Percentiles rank a stretch among this genome's conserved stretches.
Conservation (phyloP, 176 grass and related monocot genomes). For the Musa acuminata region DNA sequence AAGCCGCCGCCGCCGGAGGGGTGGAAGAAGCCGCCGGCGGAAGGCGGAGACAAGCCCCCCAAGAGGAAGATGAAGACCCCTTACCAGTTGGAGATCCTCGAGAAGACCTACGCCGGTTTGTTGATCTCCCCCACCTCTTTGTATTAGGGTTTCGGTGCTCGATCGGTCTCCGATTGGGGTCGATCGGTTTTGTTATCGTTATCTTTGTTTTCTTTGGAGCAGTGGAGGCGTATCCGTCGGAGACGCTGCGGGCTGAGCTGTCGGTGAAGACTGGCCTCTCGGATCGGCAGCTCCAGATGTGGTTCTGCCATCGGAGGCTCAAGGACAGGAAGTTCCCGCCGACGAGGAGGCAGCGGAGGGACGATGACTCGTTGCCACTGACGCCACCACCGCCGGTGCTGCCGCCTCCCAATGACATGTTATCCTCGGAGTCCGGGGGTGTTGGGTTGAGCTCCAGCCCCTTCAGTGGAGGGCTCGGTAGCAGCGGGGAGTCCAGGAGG, state of each 20-base stretch:
- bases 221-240: conserved; percentile 64
- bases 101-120: conserved; percentile 75
- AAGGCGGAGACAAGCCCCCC: conserved; percentile 33
- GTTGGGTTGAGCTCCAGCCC: conserved; percentile 13
- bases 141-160: not conserved
- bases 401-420: conserved; percentile 22
- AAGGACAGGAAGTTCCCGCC: conserved; percentile 63
- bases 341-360: conserved; percentile 30
- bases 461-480: conserved; percentile 2
- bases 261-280: conserved; percentile 53
- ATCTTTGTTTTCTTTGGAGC: conserved; percentile 20
- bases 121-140: not conserved
- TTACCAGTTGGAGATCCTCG: conserved; percentile 87
- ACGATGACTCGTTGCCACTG: conserved; percentile 38
- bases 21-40: conserved; percentile 9
- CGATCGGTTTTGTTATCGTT: not conserved
- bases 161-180: not conserved
- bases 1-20: conserved; percentile 4
- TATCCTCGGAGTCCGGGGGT: conserved; percentile 2
- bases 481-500: conserved; percentile 20
- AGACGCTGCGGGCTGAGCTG: conserved; percentile 47
- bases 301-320: conserved; percentile 90
- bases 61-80: conserved; percentile 97
- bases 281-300: conserved; percentile 98
- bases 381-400: conserved; percentile 1